A percentile compares a stretch with the other conserved stretches of the same genome.
phyloP scores from a whole-genome alignment of 1,284 basidiomycete species.

The Heterobasidion occidentale region DNA sequence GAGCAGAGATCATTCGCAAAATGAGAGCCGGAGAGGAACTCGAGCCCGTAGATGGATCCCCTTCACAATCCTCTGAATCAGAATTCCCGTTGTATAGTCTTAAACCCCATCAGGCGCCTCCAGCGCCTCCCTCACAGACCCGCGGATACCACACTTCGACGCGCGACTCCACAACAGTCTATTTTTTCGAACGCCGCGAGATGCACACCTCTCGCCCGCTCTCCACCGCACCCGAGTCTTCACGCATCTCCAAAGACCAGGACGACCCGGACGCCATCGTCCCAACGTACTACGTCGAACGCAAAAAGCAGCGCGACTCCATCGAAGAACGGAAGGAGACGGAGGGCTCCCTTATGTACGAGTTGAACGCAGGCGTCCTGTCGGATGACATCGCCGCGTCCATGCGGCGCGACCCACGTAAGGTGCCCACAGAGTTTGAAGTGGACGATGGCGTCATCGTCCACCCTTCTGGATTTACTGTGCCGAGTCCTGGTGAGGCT shows the following conservation, averaged over 20 bases:
- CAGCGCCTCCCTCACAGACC: not conserved
- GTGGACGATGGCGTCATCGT: slow-evolving; percentile 14
- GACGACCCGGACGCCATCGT: slow-evolving; percentile 20
- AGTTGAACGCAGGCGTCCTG: slow-evolving; percentile 25
- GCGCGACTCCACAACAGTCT: not conserved
- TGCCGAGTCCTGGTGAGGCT: slow-evolving; percentile 14
- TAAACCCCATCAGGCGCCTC: not conserved
- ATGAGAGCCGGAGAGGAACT: no score
- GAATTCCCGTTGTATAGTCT: no score
- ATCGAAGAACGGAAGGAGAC: slow-evolving; percentile 25
- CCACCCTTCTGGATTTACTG: slow-evolving; percentile 24
- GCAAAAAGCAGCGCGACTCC: slow-evolving; percentile 23
- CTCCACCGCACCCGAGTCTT: not conserved
- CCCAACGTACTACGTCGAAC: slow-evolving; percentile 24
- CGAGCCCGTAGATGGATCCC: no score
- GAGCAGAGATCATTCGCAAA: not conserved
- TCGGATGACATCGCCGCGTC: slow-evolving; percentile 25
- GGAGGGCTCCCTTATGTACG: slow-evolving; percentile 25
- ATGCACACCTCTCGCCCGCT: not conserved
- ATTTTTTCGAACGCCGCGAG: not conserved
- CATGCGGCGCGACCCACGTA: slow-evolving; percentile 21
- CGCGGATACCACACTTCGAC: not conserved
- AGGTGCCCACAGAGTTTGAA: slow-evolving; percentile 21
- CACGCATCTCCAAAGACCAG: not conserved
- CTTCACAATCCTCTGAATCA: no score